A percentile compares a stretch with the other conserved stretches of the same genome.
These are phyloP conservation scores for Thalassiosira profunda DNA, from an alignment of 108 stramenopile genomes.

Conservation along the genomic window DNA sequence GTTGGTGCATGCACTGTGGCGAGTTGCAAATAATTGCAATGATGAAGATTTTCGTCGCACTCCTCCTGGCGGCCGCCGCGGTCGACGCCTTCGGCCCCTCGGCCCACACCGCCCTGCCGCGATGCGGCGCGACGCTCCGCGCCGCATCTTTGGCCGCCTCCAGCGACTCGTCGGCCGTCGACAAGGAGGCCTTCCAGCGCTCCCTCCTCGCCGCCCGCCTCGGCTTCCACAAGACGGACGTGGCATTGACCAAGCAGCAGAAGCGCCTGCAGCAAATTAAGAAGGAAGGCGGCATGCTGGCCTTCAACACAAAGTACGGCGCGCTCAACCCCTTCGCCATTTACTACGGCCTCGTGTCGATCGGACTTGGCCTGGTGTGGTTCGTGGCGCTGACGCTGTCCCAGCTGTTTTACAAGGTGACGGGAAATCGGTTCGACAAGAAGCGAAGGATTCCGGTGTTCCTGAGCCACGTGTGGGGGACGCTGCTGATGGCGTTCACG, in stretches of 20 bases:
- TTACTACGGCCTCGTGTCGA: conserved; percentile 77
- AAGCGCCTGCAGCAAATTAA: conserved; percentile 27
- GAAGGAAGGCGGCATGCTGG: conserved; percentile 53
- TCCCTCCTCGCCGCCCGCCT: conserved; percentile 41
- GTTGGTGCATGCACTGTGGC: too few relatives aligned
- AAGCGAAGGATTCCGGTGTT: conserved; percentile 70
- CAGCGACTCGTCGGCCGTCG: conserved; percentile 16
- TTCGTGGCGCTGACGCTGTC: conserved; percentile 52
- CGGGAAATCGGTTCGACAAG: conserved; percentile 63
- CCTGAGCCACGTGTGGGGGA: conserved; percentile 86
- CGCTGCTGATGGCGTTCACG: conserved; percentile 64
- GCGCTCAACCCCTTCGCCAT: conserved; percentile 88
- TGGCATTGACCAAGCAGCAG: conserved; percentile 34
- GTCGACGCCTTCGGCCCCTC: too few relatives aligned
- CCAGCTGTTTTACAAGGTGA: conserved; percentile 68
- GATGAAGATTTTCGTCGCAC: too few relatives aligned
- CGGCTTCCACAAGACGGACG: conserved; percentile 39
- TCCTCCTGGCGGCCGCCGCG: too few relatives aligned
- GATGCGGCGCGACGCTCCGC: too few relatives aligned
- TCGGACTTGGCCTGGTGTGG: conserved; percentile 81
- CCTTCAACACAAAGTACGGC: conserved; percentile 81
- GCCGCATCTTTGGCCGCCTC: too few relatives aligned
- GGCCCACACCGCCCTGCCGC: too few relatives aligned
- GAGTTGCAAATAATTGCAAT: too few relatives aligned
- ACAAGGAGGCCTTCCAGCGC: conserved; percentile 37